Base-by-base conservation (phyloP, 2,329 filamentous ascomycete genomes). In the Claviceps lovelessii region DNA sequence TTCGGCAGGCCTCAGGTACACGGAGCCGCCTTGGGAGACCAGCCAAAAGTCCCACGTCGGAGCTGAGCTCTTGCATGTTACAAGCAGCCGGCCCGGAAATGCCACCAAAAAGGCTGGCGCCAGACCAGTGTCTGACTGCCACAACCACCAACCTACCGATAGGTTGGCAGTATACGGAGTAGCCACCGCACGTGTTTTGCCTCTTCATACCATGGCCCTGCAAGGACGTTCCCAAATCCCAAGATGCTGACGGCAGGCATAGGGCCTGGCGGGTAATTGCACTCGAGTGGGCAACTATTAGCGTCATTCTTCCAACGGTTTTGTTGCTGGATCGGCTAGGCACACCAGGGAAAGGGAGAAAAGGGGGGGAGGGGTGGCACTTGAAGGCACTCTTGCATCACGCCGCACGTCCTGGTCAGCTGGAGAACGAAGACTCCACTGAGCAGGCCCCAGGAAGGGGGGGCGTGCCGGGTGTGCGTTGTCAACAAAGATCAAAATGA, bases 171-270 rank as follows among this genome's bases (percentile, higher is more conserved):
- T 19, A 28, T 13, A 49, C 48, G 45, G 52, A 47, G 49, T 55
- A 39, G 51, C 49, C 53, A 54, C 55, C 52, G 58, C 58, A 59
- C 58, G 58, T 59, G 58, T 55, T 55, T 54, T 35, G 49, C 47
- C 51, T 54, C 47, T 49, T 49, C 42, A 39, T 42, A 35, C 41
- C 55, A 55, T 53, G 52, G 37, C 42, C 51, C 39, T 41, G 39
- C 39, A 41, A 47, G 45, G 45, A 15, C 11, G 28, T 47, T 47
- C 13, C 23, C 45, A 15, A 47, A 15, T 55, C 53, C 46, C 51
- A 55, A 58, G 55, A 59, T 58, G 54, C 56, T 58, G 57, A 58
- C 58, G 57, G 55, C 55, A 58, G 54, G 56, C 52, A 60, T 56
- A 54, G 54, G 10, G 56, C 57, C 55, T 58, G 54, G 51, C 55